Conservation (phyloP, 2,329 filamentous ascomycete genomes). For the Fusarium fujikuroi region DNA sequence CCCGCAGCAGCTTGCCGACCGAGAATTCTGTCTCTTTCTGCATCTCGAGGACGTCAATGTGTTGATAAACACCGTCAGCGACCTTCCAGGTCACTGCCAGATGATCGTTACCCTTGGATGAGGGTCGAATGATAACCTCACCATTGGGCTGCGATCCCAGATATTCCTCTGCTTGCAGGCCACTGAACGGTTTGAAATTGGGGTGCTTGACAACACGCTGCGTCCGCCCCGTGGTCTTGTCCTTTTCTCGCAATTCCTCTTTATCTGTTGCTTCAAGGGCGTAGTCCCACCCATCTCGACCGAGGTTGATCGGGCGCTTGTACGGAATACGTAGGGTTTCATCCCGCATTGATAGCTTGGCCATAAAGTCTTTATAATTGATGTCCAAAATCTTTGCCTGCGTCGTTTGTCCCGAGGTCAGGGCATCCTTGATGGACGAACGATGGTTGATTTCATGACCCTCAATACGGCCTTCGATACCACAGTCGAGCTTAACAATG, state of each 20-base stretch:
- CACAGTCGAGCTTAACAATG: slow-evolving; percentile 92
- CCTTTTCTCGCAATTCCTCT: slow-evolving; percentile 86
- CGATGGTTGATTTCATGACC: slow-evolving; percentile 83
- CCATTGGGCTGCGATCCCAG: slow-evolving; percentile 86
- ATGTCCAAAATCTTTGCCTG: slow-evolving; percentile 89
- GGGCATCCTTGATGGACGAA: slow-evolving; percentile 76
- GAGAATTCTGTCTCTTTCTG: slow-evolving; percentile 98
- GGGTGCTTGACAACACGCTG: slow-evolving; percentile 98
- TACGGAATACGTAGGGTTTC: slow-evolving; percentile 80
- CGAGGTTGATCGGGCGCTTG: slow-evolving; percentile 74
- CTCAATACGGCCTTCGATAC: slow-evolving; percentile 89
- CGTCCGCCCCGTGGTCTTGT: slow-evolving; percentile 83
- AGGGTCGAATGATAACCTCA: slow-evolving; percentile 94
- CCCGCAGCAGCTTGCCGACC: slow-evolving; percentile 84
- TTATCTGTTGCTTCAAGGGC: slow-evolving; percentile 82
- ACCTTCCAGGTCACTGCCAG: slow-evolving; percentile 98
- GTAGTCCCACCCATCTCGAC: slow-evolving; percentile 88
- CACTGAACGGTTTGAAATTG: slow-evolving; percentile 93
- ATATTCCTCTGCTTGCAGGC: slow-evolving; percentile 91
- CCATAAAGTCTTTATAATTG: slow-evolving; percentile 85
- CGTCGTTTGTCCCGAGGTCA: slow-evolving; percentile 82
- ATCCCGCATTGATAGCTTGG: slow-evolving; percentile 86
- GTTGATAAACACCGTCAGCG: slow-evolving; percentile 93
- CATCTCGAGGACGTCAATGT: slow-evolving; percentile 95
- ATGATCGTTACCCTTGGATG: slow-evolving; percentile 94